A percentile compares a stretch with the other conserved stretches of the same genome.
These are phyloP conservation scores for Epichloe sp. DNA, from an alignment of 2,329 filamentous ascomycete species.

Conservation along the genomic window DNA sequence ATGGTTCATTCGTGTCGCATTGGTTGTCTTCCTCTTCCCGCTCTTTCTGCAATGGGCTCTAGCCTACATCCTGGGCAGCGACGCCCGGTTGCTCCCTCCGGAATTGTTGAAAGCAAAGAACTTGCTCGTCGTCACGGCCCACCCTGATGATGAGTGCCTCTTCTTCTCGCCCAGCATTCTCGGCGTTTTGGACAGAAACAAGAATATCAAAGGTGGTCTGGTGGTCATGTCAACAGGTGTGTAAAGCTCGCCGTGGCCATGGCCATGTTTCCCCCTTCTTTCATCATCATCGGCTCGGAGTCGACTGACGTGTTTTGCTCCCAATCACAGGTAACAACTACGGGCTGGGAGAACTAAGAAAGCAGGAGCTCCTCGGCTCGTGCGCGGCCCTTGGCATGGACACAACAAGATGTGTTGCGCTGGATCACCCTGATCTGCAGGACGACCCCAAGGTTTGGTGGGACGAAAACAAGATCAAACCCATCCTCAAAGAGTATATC, in stretches of 20 bases:
- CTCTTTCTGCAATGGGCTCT: constrained; percentile 22
- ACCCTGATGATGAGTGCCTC: constrained; percentile 26
- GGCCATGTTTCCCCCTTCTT: no score
- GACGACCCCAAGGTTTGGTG: constrained; percentile 26
- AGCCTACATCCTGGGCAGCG: constrained; percentile 22
- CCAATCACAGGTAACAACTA: constrained; percentile 16
- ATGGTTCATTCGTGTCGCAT: constrained; percentile 7
- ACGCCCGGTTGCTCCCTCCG: constrained; percentile 22
- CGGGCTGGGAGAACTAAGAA: constrained; percentile 17
- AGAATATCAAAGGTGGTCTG: constrained; percentile 12
- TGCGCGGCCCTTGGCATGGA: constrained; percentile 17
- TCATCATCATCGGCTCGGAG: neutral
- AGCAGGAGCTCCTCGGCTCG: constrained; percentile 16
- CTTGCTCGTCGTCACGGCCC: constrained; percentile 25
- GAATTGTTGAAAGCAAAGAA: constrained; percentile 21
- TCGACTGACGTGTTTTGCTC: neutral
- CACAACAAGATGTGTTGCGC: constrained; percentile 15
- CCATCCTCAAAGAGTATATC: constrained; percentile 20
- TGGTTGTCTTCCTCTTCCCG: constrained; percentile 11
- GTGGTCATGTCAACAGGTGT: constrained; percentile 19
- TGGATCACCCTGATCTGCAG: constrained; percentile 23
- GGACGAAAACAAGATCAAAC: constrained; percentile 20
- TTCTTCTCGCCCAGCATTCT: constrained; percentile 20
- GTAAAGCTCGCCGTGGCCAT: neutral
- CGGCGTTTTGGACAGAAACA: constrained; percentile 18